Evolutionary conservation across 2,329 filamentous ascomycete species (phyloP).

Genomic region (Ophiocordyceps camponoti-saundersi): DNA sequence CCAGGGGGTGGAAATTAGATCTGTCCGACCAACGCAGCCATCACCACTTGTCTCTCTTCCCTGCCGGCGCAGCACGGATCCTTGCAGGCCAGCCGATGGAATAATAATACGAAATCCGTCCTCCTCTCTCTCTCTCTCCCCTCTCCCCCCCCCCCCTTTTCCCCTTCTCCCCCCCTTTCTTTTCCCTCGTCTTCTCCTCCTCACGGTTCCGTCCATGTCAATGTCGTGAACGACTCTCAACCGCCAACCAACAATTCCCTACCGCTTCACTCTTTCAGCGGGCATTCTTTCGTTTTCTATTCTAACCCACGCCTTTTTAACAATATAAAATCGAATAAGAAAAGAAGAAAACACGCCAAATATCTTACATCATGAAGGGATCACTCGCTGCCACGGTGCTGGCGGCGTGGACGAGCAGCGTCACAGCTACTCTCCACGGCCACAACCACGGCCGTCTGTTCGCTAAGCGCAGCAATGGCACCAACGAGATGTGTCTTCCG

Average conservation of each 20-base stretch:
- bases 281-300: constrained; percentile 44
- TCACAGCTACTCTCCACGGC: constrained; percentile 40
- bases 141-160: constrained; percentile 12
- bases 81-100: neutral
- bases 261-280: constrained; percentile 85
- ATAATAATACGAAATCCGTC: constrained; percentile 23
- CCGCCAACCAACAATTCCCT: constrained; percentile 16
- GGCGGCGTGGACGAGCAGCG: constrained; percentile 40
- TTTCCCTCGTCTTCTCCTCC: constrained; percentile 15
- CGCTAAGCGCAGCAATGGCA: constrained; percentile 26
- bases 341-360: neutral
- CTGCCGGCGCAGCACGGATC: constrained; percentile 5
- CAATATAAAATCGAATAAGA: neutral
- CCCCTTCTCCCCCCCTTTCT: neutral
- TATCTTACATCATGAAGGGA: constrained; percentile 51
- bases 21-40: neutral
- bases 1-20: neutral
- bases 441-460: constrained; percentile 47
- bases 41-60: constrained; percentile 1
- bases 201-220: constrained; percentile 24
- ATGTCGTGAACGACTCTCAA: constrained; percentile 33
- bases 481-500: constrained; percentile 31
- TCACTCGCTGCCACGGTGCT: constrained; percentile 47
- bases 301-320: constrained; percentile 3
- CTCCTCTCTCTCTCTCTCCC: constrained; percentile 11